phyloP scores from a whole-genome alignment of 805 yeast genomes.

The Yarrowia sp. region DNA sequence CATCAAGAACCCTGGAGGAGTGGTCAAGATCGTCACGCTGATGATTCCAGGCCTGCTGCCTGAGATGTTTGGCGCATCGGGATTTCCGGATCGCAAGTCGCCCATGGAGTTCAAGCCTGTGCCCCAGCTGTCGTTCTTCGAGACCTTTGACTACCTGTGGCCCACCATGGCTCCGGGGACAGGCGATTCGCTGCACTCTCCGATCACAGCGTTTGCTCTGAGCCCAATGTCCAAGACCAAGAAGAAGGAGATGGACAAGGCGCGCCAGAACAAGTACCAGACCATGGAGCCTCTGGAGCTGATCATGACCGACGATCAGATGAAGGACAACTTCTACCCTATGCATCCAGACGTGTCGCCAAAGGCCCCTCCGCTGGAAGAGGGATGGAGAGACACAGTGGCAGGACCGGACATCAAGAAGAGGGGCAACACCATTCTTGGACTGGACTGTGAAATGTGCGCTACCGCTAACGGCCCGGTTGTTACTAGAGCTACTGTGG shows the following conservation, averaged over 20 bases:
- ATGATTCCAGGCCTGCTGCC: slow-evolving; percentile 63
- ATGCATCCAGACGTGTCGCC: slow-evolving; percentile 47
- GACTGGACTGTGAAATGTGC: slow-evolving; percentile 95
- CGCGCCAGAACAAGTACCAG: slow-evolving; percentile 35
- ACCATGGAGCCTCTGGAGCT: slow-evolving; percentile 51
- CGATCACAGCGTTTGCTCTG: slow-evolving; percentile 53
- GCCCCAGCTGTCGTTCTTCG: slow-evolving; percentile 40
- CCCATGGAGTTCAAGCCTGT: slow-evolving; percentile 29
- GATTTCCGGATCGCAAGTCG: not conserved
- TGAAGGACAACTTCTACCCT: slow-evolving; percentile 57
- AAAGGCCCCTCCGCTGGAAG: slow-evolving; percentile 29
- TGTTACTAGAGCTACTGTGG: slow-evolving; percentile 72
- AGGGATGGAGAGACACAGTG: slow-evolving; percentile 56
- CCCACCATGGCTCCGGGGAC: slow-evolving; percentile 68
- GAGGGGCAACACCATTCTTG: slow-evolving; percentile 60
- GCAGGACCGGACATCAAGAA: slow-evolving; percentile 47
- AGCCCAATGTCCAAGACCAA: slow-evolving; percentile 60
- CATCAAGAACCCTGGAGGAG: slow-evolving; percentile 47
- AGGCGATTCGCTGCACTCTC: slow-evolving; percentile 53
- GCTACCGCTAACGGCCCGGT: slow-evolving; percentile 58
- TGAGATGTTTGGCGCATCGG: slow-evolving; percentile 44
- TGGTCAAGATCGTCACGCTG: slow-evolving; percentile 57
- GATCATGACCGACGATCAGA: slow-evolving; percentile 48
- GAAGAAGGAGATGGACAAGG: slow-evolving; percentile 42
- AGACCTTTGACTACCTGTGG: slow-evolving; percentile 45